Evolutionary conservation across 192 early-diverging fungal genomes (phyloP).

Genomic region (Mortierella hygrophila): DNA sequence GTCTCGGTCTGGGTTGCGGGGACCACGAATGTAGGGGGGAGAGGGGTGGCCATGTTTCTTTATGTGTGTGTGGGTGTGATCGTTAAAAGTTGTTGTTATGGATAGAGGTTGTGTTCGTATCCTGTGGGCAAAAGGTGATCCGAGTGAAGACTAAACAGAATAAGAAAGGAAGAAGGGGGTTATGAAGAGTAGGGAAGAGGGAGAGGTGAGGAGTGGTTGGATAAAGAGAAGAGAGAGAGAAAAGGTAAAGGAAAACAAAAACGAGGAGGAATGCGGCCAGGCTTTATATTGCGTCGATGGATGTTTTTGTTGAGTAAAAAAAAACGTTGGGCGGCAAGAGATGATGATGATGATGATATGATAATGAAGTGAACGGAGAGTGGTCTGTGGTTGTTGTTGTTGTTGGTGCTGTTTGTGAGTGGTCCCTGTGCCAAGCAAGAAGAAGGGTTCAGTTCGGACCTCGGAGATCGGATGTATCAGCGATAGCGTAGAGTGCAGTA

Average conservation of each 20-base stretch:
- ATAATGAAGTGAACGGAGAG: no score
- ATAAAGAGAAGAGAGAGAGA: neutral
- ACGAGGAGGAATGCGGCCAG: neutral
- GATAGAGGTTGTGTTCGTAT: neutral
- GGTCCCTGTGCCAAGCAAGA: neutral
- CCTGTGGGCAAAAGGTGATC: neutral
- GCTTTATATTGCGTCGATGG: neutral
- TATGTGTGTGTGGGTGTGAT: neutral
- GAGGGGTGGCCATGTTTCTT: conserved; percentile 46
- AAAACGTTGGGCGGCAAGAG: neutral
- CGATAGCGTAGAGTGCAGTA: no score
- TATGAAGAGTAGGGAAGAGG: neutral
- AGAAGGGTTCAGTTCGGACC: neutral
- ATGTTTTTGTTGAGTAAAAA: neutral
- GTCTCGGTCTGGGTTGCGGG: conserved; percentile 47
- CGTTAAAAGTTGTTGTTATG: neutral
- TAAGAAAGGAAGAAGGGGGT: neutral
- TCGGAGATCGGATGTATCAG: neutral
- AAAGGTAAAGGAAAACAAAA: neutral
- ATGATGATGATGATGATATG: no score
- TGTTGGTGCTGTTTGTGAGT: no score
- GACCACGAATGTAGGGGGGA: conserved; percentile 50
- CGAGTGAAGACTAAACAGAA: neutral
- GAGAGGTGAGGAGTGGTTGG: neutral
- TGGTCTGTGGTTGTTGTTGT: no score